Evolutionary conservation across 345 rosid genomes (phyloP).

Genomic region (Zanthoxylum bungeanum): DNA sequence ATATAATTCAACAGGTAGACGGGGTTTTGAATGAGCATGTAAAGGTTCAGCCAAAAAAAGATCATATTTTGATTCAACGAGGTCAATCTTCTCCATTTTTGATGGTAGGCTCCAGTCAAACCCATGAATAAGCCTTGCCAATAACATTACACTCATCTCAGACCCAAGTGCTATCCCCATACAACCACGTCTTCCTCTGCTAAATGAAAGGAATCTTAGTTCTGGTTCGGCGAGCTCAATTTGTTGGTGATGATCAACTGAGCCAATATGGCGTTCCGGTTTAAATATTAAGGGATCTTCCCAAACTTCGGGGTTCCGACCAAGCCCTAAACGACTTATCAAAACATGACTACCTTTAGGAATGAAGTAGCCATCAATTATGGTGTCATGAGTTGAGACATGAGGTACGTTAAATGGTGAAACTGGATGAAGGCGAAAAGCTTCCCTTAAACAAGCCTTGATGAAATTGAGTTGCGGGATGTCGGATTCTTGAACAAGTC

Average conservation of each 20-base stretch:
- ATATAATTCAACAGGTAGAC: too few species aligned
- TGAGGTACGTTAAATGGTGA: conserved; percentile 49
- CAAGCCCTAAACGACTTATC: conserved; percentile 40
- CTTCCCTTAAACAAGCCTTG: too few species aligned
- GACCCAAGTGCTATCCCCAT: conserved; percentile 44
- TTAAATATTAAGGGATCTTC: conserved; percentile 34
- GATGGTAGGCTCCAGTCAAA: too few species aligned
- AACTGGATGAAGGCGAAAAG: conserved; percentile 51
- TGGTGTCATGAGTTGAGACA: conserved; percentile 21
- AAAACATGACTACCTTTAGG: conserved; percentile 53
- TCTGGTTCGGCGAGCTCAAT: conserved; percentile 31
- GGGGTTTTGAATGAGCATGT: too few species aligned
- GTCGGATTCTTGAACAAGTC: too few species aligned
- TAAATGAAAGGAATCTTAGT: conserved; percentile 32
- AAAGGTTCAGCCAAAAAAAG: too few species aligned
- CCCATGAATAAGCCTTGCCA: too few species aligned
- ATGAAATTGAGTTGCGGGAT: too few species aligned
- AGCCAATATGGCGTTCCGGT: conserved; percentile 43
- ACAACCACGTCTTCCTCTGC: too few species aligned
- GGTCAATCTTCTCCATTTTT: too few species aligned
- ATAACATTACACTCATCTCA: conserved; percentile 37
- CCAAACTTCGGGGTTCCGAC: conserved; percentile 49
- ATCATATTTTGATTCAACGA: too few species aligned
- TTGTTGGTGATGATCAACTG: conserved; percentile 8
- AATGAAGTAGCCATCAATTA: conserved; percentile 40